Base-by-base conservation (phyloP, 768 basidiomycete genomes). In the Phaeotremella skinneri region DNA sequence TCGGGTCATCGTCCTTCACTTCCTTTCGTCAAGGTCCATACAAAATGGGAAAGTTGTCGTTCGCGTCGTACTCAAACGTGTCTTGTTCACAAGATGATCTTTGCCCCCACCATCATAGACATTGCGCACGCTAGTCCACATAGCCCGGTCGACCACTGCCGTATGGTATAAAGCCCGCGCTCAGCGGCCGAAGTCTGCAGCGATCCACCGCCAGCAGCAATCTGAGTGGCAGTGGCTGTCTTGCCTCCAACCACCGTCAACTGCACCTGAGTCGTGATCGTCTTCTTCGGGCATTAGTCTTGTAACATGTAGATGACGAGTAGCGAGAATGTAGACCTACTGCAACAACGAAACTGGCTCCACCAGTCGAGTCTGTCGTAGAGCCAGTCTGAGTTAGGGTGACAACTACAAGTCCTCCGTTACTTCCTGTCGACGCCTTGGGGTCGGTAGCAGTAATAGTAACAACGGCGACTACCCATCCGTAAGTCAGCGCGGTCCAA, bases 391-490 rank as follows among this genome's bases (percentile, higher is more conserved):
- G 49, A 4, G 60, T 61, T 3, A 56, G 26, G 11, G 60, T 61
- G 23, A 61, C 60, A n/a, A 49, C 48, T 20, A 61, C 60, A 34
- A 56, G 13, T 14, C 43, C 55, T n/a, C 49, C 60, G 17, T 50
- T 21, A 23, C 48, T 50, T 14, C 60, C 60, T 16, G 53, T 27
- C 16, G 48, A 32, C 1, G 55, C 29, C 17, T 48, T 50, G 13
- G 59, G n/a, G 23, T 53, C 31, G 2, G 60, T 61, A 2, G 55
- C 60, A 4, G 59, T 60, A 16, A 55, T 49, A 17, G 55, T 61
- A 2, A 60, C 58, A 54, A 53, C 48, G 2, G 34, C 9, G 43
- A 60, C 58, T 23, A 32, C 51, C 21, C 41, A 13, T 31, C n/a
- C n/a, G n/a, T n/a, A n/a, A n/a, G 43, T 45, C 21, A 45, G 43